phyloP scores from a whole-genome alignment of 2,329 filamentous ascomycete genomes.

The Colletotrichum sp. region DNA sequence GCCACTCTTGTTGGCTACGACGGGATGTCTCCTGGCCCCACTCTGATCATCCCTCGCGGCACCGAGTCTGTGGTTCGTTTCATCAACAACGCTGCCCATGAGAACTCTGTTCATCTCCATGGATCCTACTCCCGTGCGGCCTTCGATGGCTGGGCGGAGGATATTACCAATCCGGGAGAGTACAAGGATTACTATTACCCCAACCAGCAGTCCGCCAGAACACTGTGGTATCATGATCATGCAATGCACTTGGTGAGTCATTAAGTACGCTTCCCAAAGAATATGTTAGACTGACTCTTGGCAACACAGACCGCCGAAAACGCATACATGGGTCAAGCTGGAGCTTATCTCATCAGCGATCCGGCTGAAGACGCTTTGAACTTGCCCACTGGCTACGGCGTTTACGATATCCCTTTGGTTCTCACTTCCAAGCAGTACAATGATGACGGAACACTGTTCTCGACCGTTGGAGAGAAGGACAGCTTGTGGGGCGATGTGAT shows the following conservation, averaged over 20 bases:
- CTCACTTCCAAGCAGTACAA: conserved; percentile 58
- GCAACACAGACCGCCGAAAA: conserved; percentile 52
- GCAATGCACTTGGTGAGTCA: conserved; percentile 28
- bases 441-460: conserved; percentile 52
- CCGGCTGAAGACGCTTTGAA: conserved; percentile 50
- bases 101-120: conserved; percentile 59
- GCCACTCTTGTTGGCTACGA: conserved; percentile 46
- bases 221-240: conserved; percentile 63
- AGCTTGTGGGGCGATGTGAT: conserved; percentile 63
- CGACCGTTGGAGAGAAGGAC: conserved; percentile 45
- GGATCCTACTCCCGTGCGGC: conserved; percentile 54
- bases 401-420: conserved; percentile 59
- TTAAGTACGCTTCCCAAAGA: background rate
- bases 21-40: conserved; percentile 54
- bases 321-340: conserved; percentile 61
- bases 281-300: background rate
- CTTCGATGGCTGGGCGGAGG: conserved; percentile 56
- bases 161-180: conserved; percentile 53
- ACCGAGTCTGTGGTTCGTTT: conserved; percentile 54
- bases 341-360: conserved; percentile 60
- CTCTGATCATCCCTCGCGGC: conserved; percentile 48
- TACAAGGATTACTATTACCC: conserved; percentile 70
- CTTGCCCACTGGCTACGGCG: conserved; percentile 53
- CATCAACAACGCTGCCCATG: conserved; percentile 50
- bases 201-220: conserved; percentile 56